Evolutionary conservation across 352 stramenopile species (phyloP).

Genomic region (Globisporangium paddicum): DNA sequence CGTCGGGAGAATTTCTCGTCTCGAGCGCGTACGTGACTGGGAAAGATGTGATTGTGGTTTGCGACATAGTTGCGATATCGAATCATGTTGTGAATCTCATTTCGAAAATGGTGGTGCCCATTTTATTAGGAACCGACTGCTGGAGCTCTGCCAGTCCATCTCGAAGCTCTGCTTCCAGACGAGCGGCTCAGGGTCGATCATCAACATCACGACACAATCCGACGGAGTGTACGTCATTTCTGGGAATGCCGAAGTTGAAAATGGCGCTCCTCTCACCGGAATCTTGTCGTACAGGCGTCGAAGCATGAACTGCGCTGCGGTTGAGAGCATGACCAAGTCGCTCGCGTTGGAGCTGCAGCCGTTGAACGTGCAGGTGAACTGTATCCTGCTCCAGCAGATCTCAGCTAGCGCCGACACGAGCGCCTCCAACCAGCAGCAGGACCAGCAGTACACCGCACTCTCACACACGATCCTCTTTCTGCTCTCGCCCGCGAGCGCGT

Average conservation of each 20-base stretch:
- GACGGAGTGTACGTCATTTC: constrained; percentile 12
- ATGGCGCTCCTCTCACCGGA: background rate
- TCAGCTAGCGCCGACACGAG: background rate
- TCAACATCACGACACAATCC: constrained; percentile 25
- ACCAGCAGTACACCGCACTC: constrained; percentile 21
- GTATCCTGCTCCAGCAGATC: constrained; percentile 31
- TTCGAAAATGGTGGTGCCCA: background rate
- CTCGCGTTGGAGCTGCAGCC: constrained; percentile 32
- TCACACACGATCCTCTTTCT: constrained; percentile 60
- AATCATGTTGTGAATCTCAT: constrained; percentile 2
- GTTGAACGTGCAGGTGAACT: constrained; percentile 51
- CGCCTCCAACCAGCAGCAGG: background rate
- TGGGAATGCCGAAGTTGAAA: background rate
- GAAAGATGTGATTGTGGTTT: background rate
- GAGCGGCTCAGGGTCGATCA: constrained; percentile 14
- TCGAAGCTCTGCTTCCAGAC: constrained; percentile 21
- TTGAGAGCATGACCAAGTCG: constrained; percentile 40
- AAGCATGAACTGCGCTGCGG: constrained; percentile 8
- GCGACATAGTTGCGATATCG: background rate
- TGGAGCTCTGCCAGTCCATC: constrained; percentile 25
- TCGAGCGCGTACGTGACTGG: constrained; percentile 9
- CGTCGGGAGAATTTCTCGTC: background rate
- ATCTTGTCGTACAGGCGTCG: background rate
- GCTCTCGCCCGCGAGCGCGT: constrained; percentile 39
- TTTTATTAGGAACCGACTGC: constrained; percentile 20